Evolutionary conservation across 192 early-diverging fungal genomes (phyloP).

Genomic region (Geranomyces michiganensis): DNA sequence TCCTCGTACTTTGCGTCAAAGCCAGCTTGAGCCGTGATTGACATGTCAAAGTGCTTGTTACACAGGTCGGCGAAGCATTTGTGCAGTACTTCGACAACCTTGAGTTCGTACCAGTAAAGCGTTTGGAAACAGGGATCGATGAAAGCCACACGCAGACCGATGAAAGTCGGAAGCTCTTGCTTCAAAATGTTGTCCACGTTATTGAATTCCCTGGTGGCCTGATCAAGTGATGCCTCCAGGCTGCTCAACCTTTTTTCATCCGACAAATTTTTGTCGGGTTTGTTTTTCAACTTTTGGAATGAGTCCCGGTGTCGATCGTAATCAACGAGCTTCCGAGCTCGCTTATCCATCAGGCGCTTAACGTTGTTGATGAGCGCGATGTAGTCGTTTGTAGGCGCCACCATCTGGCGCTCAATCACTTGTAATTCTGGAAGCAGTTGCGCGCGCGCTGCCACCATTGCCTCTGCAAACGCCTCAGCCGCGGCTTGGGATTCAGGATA

Average conservation of each 20-base stretch:
- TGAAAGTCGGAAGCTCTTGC: conserved; percentile 76
- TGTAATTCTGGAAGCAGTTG: conserved; percentile 69
- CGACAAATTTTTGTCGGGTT: conserved; percentile 39
- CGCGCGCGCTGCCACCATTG: conserved; percentile 54
- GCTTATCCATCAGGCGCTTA: conserved; percentile 82
- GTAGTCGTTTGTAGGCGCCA: conserved; percentile 79
- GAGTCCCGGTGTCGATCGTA: conserved; percentile 80
- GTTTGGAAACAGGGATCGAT: conserved; percentile 86
- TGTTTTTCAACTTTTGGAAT: conserved; percentile 73
- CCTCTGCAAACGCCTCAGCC: conserved; percentile 56
- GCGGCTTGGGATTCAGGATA: conserved; percentile 34
- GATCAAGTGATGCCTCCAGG: conserved; percentile 73
- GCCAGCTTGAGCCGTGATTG: conserved; percentile 10
- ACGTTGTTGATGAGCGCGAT: conserved; percentile 76
- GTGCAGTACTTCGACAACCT: conserved; percentile 46
- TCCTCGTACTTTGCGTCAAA: conserved; percentile 24
- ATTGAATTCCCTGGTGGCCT: conserved; percentile 82
- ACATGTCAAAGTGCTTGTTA: conserved; percentile 32
- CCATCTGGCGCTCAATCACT: conserved; percentile 73
- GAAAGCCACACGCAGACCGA: conserved; percentile 72
- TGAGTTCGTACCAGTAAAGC: conserved; percentile 82
- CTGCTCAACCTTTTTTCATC: conserved; percentile 56
- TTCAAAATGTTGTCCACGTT: conserved; percentile 81
- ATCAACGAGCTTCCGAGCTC: conserved; percentile 89
- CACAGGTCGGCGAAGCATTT: conserved; percentile 24